phyloP scores from a whole-genome alignment of 202 grass and related monocot species.

The Miscanthus sacchariflorus region DNA sequence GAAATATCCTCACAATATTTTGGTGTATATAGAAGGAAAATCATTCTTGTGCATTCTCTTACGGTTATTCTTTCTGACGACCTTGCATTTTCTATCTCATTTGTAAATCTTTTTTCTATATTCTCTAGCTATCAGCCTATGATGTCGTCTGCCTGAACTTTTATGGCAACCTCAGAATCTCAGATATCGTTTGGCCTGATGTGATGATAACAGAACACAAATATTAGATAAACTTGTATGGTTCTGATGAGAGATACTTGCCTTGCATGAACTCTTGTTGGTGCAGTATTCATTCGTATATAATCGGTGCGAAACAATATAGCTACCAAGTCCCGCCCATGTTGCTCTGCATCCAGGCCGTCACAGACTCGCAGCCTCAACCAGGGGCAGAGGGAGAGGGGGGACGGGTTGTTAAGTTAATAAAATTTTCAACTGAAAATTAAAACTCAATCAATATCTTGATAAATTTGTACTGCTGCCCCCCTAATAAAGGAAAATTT shows the following conservation, averaged over 20 bases:
- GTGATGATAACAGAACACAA: not conserved
- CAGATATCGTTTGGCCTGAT: not conserved
- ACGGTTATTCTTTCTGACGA: not conserved
- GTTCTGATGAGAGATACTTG: not conserved
- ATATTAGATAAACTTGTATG: not conserved
- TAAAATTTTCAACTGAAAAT: no score
- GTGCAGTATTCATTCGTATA: not conserved
- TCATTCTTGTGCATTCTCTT: not conserved
- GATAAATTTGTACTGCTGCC: no score
- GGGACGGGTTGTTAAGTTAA: no score
- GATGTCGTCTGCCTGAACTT: not conserved
- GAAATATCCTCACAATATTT: not conserved
- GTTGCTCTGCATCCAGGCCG: not conserved
- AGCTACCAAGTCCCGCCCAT: no score
- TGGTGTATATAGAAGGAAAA: not conserved
- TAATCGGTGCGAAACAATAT: no score
- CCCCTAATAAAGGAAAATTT: no score
- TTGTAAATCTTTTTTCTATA: not conserved
- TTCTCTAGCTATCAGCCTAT: not conserved
- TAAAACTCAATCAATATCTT: no score
- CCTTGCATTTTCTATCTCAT: not conserved
- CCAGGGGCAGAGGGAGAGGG: not conserved
- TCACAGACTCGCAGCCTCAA: not conserved
- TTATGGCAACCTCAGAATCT: not conserved
- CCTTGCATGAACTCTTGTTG: not conserved